These are phyloP conservation scores for Trichomonas gallinae DNA, from an alignment of 208 protist genomes.

Conservation along the genomic window DNA sequence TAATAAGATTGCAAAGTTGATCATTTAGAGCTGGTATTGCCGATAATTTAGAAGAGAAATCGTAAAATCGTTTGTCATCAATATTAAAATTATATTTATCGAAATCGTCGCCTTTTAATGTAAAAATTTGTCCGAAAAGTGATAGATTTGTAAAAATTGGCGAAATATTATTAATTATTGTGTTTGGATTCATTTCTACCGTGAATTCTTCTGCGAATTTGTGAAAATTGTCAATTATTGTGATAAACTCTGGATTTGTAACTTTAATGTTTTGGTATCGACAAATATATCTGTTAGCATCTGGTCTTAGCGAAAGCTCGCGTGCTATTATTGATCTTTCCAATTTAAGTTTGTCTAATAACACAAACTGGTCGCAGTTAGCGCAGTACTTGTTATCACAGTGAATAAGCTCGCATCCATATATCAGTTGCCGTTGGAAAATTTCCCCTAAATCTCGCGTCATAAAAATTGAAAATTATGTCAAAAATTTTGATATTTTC, in stretches of 20 bases:
- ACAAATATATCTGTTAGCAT: neutral
- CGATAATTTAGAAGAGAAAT: neutral
- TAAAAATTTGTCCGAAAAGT: neutral
- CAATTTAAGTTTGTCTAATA: neutral
- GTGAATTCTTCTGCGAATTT: neutral
- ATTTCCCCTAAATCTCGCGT: neutral
- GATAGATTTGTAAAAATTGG: neutral
- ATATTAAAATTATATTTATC: neutral
- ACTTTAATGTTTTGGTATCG: too few relatives aligned
- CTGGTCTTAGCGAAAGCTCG: neutral
- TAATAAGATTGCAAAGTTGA: neutral
- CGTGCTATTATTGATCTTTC: neutral
- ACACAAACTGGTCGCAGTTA: neutral
- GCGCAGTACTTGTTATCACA: neutral
- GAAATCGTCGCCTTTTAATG: neutral
- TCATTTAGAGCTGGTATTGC: neutral
- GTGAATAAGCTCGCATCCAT: neutral
- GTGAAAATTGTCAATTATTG: neutral
- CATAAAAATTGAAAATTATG: too few relatives aligned
- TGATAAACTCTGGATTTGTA: neutral
- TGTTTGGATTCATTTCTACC: too few relatives aligned
- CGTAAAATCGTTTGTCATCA: neutral
- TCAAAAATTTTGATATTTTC: too few relatives aligned
- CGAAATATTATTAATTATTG: neutral
- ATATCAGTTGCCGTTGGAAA: neutral